Conservation (phyloP, 768 basidiomycete genomes). For the Rhizopogon rudus region DNA sequence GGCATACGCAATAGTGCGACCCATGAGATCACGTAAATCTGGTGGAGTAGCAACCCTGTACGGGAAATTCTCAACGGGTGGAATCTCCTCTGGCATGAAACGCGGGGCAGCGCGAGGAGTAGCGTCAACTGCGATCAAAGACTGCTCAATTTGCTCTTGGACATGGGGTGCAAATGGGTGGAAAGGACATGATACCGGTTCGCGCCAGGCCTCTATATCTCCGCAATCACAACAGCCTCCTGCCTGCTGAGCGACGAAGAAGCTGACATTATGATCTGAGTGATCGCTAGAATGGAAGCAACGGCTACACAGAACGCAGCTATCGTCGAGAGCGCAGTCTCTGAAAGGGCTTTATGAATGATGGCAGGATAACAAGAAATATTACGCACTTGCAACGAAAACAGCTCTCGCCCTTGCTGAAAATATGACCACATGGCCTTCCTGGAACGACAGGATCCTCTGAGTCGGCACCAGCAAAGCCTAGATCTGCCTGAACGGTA, state of each 20-base stretch:
- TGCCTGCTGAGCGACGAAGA: conserved; percentile 88
- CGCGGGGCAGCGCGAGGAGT: conserved; percentile 39
- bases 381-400: conserved; percentile 86
- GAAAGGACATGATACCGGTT: conserved; percentile 60
- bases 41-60: conserved; percentile 51
- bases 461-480: conserved; percentile 54
- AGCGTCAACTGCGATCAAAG: conserved; percentile 21
- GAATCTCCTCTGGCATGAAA: conserved; percentile 44
- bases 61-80: conserved; percentile 57
- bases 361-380: background rate
- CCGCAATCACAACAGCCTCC: conserved; percentile 96
- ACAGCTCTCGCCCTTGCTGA: conserved; percentile 88
- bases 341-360: conserved; percentile 33
- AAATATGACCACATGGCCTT: conserved; percentile 76
- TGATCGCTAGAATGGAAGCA: conserved; percentile 93
- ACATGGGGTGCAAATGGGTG: conserved; percentile 52
- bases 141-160: conserved; percentile 11
- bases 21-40: conserved; percentile 72
- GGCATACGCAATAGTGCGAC: conserved; percentile 67
- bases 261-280: conserved; percentile 82
- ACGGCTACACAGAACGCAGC: conserved; percentile 82
- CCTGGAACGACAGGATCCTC: conserved; percentile 61
- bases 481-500: conserved; percentile 59
- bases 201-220: conserved; percentile 84
- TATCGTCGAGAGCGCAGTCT: conserved; percentile 87